These are phyloP conservation scores for Ogataea sp. DNA, from an alignment of 805 yeast genomes.

Conservation along the genomic window DNA sequence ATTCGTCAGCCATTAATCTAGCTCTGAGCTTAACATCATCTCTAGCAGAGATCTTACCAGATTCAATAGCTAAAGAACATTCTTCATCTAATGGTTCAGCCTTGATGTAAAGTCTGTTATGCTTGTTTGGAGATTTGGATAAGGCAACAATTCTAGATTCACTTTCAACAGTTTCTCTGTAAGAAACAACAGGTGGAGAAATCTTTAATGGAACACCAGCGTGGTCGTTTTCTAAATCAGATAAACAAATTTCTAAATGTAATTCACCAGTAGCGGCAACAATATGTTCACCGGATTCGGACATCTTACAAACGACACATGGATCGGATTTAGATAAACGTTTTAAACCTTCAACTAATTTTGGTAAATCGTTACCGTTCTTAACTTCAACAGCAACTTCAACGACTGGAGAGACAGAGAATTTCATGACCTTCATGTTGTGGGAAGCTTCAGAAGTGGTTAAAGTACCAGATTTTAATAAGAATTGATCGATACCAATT, in stretches of 20 bases:
- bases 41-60: conserved; percentile 86
- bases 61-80: conserved; percentile 84
- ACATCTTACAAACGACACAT: conserved; percentile 84
- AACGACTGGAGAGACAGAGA: conserved; percentile 99
- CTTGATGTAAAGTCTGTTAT: conserved; percentile 97
- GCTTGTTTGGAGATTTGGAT: conserved; percentile 99
- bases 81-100: conserved; percentile 97
- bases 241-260: conserved; percentile 96
- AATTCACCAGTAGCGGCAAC: conserved; percentile 99
- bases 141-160: conserved; percentile 94
- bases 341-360: conserved; percentile 99
- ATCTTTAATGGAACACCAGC: conserved; percentile 98
- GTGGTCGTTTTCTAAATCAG: conserved; percentile 96
- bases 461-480: conserved; percentile 98
- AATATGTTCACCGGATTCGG: conserved; percentile 97
- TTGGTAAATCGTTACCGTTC: conserved; percentile 99
- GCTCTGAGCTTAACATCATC: conserved; percentile 99
- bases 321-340: conserved; percentile 99
- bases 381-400: conserved; percentile 99
- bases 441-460: conserved; percentile 95
- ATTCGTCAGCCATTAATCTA: conserved; percentile 97
- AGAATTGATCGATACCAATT: conserved; percentile 99
- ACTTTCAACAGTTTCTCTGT: conserved; percentile 96
- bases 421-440: conserved; percentile 99
- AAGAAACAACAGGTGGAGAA: conserved; percentile 96